A percentile compares a stretch with the other conserved stretches of the same genome.
These are phyloP conservation scores for Malassezia sp. DNA, from an alignment of 1,284 basidiomycete species.

Conservation along the genomic window DNA sequence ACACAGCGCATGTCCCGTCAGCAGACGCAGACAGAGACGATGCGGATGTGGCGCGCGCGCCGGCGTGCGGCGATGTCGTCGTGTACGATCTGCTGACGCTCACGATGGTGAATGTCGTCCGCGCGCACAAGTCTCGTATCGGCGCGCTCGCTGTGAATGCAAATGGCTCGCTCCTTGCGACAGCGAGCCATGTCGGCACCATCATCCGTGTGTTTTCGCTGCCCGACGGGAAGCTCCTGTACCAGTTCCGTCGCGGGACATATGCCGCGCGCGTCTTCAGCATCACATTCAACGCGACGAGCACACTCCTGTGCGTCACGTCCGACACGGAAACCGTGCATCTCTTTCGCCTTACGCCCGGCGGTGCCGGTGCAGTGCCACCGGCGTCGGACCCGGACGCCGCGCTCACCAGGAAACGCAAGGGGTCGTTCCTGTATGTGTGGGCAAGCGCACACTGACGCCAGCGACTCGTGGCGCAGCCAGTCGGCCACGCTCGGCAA, in stretches of 20 bases:
- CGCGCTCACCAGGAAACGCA: conserved; percentile 2
- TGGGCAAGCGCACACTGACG: too few relatives aligned
- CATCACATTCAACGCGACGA: conserved; percentile 80
- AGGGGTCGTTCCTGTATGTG: not conserved
- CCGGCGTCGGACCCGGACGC: not conserved
- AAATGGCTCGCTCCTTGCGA: conserved; percentile 79
- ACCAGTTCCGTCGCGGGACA: conserved; percentile 84
- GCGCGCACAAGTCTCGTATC: conserved; percentile 90
- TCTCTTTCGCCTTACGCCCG: conserved; percentile 67
- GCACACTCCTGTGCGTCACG: conserved; percentile 73
- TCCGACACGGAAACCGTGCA: conserved; percentile 93
- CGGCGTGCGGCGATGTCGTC: conserved; percentile 42
- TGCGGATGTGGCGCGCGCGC: conserved; percentile 50
- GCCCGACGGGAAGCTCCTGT: conserved; percentile 80
- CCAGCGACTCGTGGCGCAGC: conserved; percentile 51
- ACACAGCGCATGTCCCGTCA: conserved; percentile 83
- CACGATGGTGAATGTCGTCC: conserved; percentile 85
- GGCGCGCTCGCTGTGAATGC: conserved; percentile 76
- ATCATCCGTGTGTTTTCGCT: conserved; percentile 90
- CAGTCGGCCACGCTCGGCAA: conserved; percentile 53
- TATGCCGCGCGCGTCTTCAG: conserved; percentile 76
- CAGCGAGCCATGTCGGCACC: conserved; percentile 87
- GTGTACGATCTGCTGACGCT: conserved; percentile 79
- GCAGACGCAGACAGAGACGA: conserved; percentile 52
- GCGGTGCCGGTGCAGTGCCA: not conserved